Conservation (phyloP, 148 eudicot genomes). For the Chenopodium album region DNA sequence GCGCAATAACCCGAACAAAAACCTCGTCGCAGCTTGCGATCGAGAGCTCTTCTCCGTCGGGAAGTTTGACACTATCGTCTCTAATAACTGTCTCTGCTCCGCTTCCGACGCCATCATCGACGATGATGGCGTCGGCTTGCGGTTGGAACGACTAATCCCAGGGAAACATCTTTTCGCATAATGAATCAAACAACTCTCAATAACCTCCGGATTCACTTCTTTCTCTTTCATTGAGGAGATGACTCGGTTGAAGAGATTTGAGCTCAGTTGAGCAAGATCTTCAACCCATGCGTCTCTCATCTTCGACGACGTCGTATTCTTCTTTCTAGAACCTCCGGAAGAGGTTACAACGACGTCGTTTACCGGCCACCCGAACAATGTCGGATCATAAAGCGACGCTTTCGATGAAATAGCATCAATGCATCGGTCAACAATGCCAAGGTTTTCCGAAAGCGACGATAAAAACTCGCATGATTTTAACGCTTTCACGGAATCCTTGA, state of each 20-base stretch:
- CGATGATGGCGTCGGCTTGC: conserved; percentile 43
- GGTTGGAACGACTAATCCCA: conserved; percentile 54
- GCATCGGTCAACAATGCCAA: conserved; percentile 72
- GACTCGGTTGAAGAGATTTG: conserved; percentile 53
- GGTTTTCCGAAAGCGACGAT: conserved; percentile 56
- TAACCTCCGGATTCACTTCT: conserved; percentile 51
- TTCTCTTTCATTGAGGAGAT: conserved; percentile 53
- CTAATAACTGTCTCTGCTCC: conserved; percentile 73
- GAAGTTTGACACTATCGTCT: conserved; percentile 49
- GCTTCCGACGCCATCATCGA: conserved; percentile 56
- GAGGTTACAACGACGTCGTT: conserved; percentile 26
- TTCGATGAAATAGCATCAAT: conserved; percentile 51
- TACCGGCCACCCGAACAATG: conserved; percentile 88
- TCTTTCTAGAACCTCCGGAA: not conserved
- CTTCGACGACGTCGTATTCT: not conserved
- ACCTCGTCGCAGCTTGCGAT: conserved; percentile 39
- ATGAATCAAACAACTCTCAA: conserved; percentile 66
- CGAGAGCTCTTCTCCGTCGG: conserved; percentile 44
- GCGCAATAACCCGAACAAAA: conserved; percentile 68
- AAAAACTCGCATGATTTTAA: conserved; percentile 63
- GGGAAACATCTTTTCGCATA: conserved; percentile 71
- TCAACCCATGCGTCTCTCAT: conserved; percentile 63
- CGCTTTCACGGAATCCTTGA: conserved; percentile 55
- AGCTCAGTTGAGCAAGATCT: conserved; percentile 49
- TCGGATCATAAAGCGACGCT: conserved; percentile 69